These are phyloP conservation scores for Niebla homalea DNA, from an alignment of 495 filamentous ascomycete species.

Conservation along the genomic window DNA sequence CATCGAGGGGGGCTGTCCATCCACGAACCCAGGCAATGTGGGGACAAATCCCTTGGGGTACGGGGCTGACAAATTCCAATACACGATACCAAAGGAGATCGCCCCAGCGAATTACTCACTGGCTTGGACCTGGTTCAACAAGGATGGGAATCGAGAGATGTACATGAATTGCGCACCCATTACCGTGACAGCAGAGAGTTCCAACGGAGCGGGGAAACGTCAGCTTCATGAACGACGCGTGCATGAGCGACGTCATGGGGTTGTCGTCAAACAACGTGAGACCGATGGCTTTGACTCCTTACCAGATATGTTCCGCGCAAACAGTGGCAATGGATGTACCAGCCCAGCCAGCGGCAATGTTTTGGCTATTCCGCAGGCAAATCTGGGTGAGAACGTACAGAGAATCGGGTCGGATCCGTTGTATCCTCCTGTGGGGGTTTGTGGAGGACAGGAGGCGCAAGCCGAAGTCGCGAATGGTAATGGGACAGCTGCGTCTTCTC, in stretches of 20 bases:
- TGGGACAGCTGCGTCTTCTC: constrained; percentile 24
- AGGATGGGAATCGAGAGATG: constrained; percentile 77
- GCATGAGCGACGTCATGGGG: constrained; percentile 11
- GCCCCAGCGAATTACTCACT: constrained; percentile 45
- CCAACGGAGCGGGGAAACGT: constrained; percentile 18
- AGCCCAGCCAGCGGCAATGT: constrained; percentile 14
- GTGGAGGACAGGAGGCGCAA: not conserved
- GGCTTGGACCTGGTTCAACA: constrained; percentile 89
- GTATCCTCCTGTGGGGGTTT: constrained; percentile 9
- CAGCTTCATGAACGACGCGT: constrained; percentile 15
- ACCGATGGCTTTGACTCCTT: constrained; percentile 37
- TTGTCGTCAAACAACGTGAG: constrained; percentile 1
- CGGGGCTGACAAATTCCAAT: constrained; percentile 30
- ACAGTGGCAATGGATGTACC: constrained; percentile 37
- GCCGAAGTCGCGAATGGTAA: no score
- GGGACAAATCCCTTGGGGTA: constrained; percentile 10
- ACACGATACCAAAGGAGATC: constrained; percentile 33
- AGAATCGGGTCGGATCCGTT: constrained; percentile 1
- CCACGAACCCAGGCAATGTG: constrained; percentile 32
- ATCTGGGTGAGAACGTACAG: not conserved
- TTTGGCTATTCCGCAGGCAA: not conserved
- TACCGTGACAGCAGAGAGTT: constrained; percentile 39
- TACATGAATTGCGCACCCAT: constrained; percentile 90
- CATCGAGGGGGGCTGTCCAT: constrained; percentile 69
- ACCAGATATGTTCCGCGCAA: constrained; percentile 71